Conservation (phyloP, 2,329 filamentous ascomycete species). For the Clonostachys sp. region DNA sequence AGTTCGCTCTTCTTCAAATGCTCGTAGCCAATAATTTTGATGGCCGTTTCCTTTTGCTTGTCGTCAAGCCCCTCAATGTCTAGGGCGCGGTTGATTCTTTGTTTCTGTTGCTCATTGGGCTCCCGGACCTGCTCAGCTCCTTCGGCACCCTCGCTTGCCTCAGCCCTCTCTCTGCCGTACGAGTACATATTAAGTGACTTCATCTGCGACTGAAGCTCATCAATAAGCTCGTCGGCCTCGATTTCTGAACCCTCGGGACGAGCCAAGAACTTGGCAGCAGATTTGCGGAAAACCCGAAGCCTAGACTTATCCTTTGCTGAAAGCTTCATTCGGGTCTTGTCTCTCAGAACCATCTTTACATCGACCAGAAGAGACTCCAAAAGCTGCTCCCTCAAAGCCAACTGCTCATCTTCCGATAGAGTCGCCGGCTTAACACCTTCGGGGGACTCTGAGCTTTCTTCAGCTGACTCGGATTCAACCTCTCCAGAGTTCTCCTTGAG, state of each 20-base stretch:
- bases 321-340: background rate
- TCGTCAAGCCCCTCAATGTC: slow-evolving; percentile 25
- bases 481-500: slow-evolving; percentile 4
- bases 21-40: slow-evolving; percentile 22
- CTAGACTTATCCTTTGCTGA: slow-evolving; percentile 47
- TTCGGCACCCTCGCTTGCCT: slow-evolving; percentile 3
- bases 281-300: slow-evolving; percentile 65
- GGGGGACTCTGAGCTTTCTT: background rate
- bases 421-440: background rate
- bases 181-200: slow-evolving; percentile 22
- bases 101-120: background rate
- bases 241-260: slow-evolving; percentile 21
- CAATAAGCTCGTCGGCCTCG: slow-evolving; percentile 18
- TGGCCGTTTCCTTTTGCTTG: slow-evolving; percentile 22
- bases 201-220: slow-evolving; percentile 23
- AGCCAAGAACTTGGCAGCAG: slow-evolving; percentile 56
- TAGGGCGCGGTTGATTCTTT: slow-evolving; percentile 22
- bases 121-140: background rate
- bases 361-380: slow-evolving; percentile 1
- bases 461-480: slow-evolving; percentile 3
- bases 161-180: slow-evolving; percentile 17
- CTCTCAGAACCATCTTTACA: slow-evolving; percentile 1
- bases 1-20: slow-evolving; percentile 44
- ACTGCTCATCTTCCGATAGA: background rate
- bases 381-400: background rate